Conservation (phyloP, 495 filamentous ascomycete genomes). For the Aspergillus affinis region DNA sequence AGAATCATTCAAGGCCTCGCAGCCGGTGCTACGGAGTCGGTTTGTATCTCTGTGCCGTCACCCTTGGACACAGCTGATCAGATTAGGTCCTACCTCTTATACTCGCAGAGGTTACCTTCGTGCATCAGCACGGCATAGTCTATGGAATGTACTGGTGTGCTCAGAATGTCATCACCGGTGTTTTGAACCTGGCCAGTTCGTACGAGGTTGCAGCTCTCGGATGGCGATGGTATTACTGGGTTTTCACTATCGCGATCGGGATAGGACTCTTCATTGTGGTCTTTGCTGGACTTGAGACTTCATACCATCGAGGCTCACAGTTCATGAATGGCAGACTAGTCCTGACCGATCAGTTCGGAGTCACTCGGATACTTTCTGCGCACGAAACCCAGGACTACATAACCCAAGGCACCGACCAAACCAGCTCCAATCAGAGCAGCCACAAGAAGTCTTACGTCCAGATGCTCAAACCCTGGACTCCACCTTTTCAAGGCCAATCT, state of each 20-base stretch:
- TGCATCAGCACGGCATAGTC: constrained; percentile 31
- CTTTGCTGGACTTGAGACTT: constrained; percentile 33
- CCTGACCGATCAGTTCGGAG: constrained; percentile 39
- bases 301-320: constrained; percentile 25
- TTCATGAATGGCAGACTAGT: constrained; percentile 29
- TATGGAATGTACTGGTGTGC: constrained; percentile 37
- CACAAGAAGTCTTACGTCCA: constrained; percentile 32
- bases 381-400: constrained; percentile 7
- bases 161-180: constrained; percentile 33
- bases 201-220: constrained; percentile 33
- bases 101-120: constrained; percentile 34
- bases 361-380: constrained; percentile 27
- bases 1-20: constrained; percentile 36
- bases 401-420: constrained; percentile 4
- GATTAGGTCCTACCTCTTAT: constrained; percentile 34
- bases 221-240: constrained; percentile 44
- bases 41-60: constrained; percentile 10
- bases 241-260: constrained; percentile 31
- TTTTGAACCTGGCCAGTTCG: constrained; percentile 30
- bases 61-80: not conserved
- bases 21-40: constrained; percentile 37
- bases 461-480: constrained; percentile 28
- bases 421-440: constrained; percentile 2
- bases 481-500: constrained; percentile 12
- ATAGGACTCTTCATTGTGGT: constrained; percentile 32